Evolutionary conservation across 805 yeast species (phyloP), one percentile per base, ranked within the genome.

Genomic region (Cyberlindnera samutprakarnensis): DNA sequence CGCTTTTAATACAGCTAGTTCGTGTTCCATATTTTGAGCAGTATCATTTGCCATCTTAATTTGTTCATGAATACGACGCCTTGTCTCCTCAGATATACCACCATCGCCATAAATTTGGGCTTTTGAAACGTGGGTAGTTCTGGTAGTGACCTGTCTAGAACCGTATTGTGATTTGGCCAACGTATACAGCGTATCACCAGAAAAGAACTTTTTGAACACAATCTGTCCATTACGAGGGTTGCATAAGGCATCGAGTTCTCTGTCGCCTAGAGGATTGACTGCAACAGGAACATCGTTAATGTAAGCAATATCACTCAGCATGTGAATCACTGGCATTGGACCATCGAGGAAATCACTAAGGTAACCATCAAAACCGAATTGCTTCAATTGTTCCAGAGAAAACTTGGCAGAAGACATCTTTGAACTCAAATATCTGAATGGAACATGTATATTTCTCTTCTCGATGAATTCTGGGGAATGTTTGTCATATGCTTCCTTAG

Each of bases 301-400:
- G 27, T 68, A 64, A 9, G 64, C 51, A 10, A 60, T 55, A 39
- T 72, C 77, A 41, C 81, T 75, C 20, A 88, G 63, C 86, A 82
- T 85, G 33, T 68, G 65, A 31, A 85, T 50, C 1, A 90, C 94
- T 8, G 70, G 69, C 6, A 54, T 48, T 1, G 95, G 95, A 1
- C 95, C 97, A 3, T 58, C 55, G 3, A 90, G 47, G 40, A 73
- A 73, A 45, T 92, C 96, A 2, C 70, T 55, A 17, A 87, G 43
- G 47, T 73, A 84, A 1, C 95, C 92, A 34, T 83, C 95, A 53
- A 92, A 87, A 0, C 95, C 95, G 15, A 62, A 54, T 0, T 35
- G 22, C 18, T 41, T 46, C 2, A 86, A 44, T 29, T 65, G 49
- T 7, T 61, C 61, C 3, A 36, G 38, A 32, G 62, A 32, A 17